A percentile compares a stretch with the other conserved stretches of the same genome.
These are phyloP conservation scores for Trichosporon ovoides DNA, from an alignment of 1,284 basidiomycete species.

Conservation along the genomic window DNA sequence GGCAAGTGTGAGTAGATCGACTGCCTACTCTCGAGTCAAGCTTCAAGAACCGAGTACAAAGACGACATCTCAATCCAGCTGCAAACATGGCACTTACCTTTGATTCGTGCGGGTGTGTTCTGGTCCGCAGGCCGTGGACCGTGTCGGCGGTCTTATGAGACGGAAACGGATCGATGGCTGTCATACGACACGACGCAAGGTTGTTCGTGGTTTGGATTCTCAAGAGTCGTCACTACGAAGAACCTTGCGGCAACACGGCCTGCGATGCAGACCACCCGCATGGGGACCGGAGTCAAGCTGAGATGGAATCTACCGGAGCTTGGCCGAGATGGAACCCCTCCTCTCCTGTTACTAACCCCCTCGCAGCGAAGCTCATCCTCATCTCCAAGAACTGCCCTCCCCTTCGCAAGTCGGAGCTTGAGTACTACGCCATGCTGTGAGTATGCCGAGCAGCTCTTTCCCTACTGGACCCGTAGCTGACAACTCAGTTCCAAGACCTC, in stretches of 20 bases:
- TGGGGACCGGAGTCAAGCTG: conserved; percentile 6
- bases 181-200: too few relatives aligned
- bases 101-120: too few relatives aligned
- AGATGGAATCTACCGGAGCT: conserved; percentile 24
- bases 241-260: not conserved
- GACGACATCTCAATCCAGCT: too few relatives aligned
- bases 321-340: conserved; percentile 88
- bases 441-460: conserved; percentile 13
- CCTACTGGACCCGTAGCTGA: not conserved
- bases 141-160: too few relatives aligned
- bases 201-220: too few relatives aligned
- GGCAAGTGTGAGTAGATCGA: conserved; percentile 91
- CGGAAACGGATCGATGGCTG: too few relatives aligned
- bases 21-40: conserved; percentile 13
- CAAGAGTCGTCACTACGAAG: too few relatives aligned
- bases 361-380: conserved; percentile 90
- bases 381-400: conserved; percentile 99
- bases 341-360: not conserved
- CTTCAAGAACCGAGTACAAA: too few relatives aligned
- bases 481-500: conserved; percentile 71
- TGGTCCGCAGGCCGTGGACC: too few relatives aligned
- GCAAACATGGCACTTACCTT: too few relatives aligned
- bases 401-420: conserved; percentile 96
- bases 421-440: conserved; percentile 98
- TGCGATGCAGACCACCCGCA: not conserved